Evolutionary conservation across 2,329 filamentous ascomycete species (phyloP).

Genomic region (Beauveria bassiana): DNA sequence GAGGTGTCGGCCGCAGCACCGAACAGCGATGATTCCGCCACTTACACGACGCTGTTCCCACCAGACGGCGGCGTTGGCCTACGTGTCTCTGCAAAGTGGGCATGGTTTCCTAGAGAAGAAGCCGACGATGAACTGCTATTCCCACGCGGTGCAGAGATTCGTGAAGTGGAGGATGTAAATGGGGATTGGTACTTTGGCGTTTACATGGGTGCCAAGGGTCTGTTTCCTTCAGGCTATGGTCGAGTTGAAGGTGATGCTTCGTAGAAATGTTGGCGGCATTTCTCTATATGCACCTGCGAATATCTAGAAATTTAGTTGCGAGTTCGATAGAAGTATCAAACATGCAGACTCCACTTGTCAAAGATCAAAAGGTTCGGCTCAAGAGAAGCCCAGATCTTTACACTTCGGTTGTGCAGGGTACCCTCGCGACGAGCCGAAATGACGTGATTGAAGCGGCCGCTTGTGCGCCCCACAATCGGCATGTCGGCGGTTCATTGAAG

Average conservation of each 20-base stretch:
- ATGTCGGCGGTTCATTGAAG: background rate
- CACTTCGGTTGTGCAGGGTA: background rate
- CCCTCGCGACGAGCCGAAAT: slow-evolving; percentile 9
- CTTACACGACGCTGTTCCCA: slow-evolving; percentile 45
- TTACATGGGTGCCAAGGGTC: slow-evolving; percentile 70
- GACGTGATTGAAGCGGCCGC: slow-evolving; percentile 6
- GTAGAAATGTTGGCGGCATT: background rate
- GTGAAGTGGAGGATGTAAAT: slow-evolving; percentile 79
- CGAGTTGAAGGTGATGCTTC: slow-evolving; percentile 31
- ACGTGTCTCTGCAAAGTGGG: slow-evolving; percentile 59
- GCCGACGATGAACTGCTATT: slow-evolving; percentile 74
- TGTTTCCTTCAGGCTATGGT: slow-evolving; percentile 78
- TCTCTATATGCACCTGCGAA: background rate
- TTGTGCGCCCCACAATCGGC: background rate
- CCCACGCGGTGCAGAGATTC: slow-evolving; percentile 73
- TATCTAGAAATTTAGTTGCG: background rate
- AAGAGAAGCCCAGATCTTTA: background rate
- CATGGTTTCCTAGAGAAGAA: slow-evolving; percentile 62
- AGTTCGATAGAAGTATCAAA: background rate
- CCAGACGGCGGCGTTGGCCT: slow-evolving; percentile 68
- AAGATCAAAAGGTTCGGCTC: background rate
- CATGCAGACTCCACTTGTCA: too few relatives aligned
- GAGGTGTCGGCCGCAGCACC: slow-evolving; percentile 42
- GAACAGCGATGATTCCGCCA: slow-evolving; percentile 19
- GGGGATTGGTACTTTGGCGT: slow-evolving; percentile 84